phyloP scores from a whole-genome alignment of 2,329 filamentous ascomycete genomes.

The Dichotomopilus funicola region DNA sequence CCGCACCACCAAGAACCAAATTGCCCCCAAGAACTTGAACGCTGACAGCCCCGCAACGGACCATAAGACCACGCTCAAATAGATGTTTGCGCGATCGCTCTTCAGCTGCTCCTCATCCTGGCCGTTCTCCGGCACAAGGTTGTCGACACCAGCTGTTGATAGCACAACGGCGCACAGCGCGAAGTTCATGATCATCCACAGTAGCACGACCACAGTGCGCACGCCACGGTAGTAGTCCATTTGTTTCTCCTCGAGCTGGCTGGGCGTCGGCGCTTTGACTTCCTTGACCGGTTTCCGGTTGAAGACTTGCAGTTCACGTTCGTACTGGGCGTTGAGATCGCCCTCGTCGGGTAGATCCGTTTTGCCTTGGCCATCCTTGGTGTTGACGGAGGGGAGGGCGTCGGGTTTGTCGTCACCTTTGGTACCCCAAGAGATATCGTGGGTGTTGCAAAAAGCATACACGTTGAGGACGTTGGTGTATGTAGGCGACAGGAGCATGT shows the following conservation, averaged over 20 bases:
- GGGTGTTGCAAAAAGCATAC: constrained; percentile 97
- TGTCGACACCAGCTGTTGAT: constrained; percentile 74
- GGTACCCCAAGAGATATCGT: constrained; percentile 96
- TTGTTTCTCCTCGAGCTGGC: constrained; percentile 68
- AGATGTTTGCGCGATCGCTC: constrained; percentile 61
- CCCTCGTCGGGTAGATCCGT: constrained; percentile 93
- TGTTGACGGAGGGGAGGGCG: constrained; percentile 78
- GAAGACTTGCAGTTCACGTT: constrained; percentile 73
- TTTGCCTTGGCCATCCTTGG: constrained; percentile 84
- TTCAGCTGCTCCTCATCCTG: constrained; percentile 38
- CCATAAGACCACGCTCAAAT: constrained; percentile 83
- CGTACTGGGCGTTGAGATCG: constrained; percentile 92
- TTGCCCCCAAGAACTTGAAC: constrained; percentile 80
- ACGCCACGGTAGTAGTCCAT: constrained; percentile 99
- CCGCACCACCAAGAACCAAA: constrained; percentile 87
- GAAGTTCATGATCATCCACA: constrained; percentile 97
- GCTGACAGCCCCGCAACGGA: constrained; percentile 76
- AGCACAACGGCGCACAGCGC: constrained; percentile 80
- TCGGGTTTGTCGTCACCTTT: constrained; percentile 97
- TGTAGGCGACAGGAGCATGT: constrained; percentile 87
- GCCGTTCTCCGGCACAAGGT: constrained; percentile 44
- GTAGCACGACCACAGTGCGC: constrained; percentile 80
- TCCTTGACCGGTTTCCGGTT: constrained; percentile 66
- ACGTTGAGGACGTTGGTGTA: constrained; percentile 99
- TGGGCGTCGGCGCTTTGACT: constrained; percentile 51